Evolutionary conservation across 2,329 filamentous ascomycete species (phyloP).

Genomic region (Aspergillus quadrilineatus): DNA sequence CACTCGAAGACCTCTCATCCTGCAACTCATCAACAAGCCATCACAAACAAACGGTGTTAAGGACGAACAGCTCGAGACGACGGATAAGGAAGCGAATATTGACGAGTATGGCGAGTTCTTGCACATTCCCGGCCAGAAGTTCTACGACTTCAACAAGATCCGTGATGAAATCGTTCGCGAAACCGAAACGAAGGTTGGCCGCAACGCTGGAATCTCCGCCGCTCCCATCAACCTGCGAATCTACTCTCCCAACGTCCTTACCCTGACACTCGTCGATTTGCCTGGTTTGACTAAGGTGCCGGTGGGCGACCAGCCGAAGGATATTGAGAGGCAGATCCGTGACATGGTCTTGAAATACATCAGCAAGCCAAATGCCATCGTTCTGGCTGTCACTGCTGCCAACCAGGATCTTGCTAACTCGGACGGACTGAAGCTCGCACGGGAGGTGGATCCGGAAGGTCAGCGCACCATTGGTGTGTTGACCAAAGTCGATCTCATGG

Average conservation of each 20-base stretch:
- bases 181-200: conserved; percentile 93
- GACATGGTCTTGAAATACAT: conserved; percentile 99
- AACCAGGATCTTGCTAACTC: conserved; percentile 99
- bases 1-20: conserved; percentile 88
- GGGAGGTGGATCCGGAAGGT: conserved; percentile 95
- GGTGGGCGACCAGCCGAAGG: conserved; percentile 91
- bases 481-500: conserved; percentile 99
- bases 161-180: conserved; percentile 95
- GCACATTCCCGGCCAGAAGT: conserved; percentile 96
- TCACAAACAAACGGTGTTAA: conserved; percentile 70
- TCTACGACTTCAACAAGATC: conserved; percentile 97
- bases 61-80: conserved; percentile 63
- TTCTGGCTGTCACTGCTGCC: conserved; percentile 91
- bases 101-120: conserved; percentile 99
- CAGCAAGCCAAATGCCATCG: conserved; percentile 96
- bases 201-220: conserved; percentile 93
- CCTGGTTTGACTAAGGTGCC: conserved; percentile 96
- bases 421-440: conserved; percentile 90
- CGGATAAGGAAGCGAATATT: conserved; percentile 82
- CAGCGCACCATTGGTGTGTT: conserved; percentile 97
- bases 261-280: conserved; percentile 92
- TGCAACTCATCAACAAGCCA: conserved; percentile 94
- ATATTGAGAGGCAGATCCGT: conserved; percentile 93
- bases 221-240: conserved; percentile 97
- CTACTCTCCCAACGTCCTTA: conserved; percentile 97